phyloP scores from a whole-genome alignment of 768 basidiomycete genomes.

The Rhodotorula taiwanensis region DNA sequence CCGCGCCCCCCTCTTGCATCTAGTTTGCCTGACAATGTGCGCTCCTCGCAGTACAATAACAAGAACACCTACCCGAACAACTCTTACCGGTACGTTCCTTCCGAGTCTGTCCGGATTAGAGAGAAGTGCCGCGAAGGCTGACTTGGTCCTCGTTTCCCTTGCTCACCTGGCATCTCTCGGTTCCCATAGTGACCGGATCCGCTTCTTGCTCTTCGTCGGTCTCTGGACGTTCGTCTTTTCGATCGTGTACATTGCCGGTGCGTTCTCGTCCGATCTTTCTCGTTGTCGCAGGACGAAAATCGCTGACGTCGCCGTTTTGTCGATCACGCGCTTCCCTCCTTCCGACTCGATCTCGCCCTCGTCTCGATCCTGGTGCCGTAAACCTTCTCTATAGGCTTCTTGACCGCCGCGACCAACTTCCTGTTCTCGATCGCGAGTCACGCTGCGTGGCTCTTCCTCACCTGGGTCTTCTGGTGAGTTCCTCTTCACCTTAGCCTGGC shows the following conservation, averaged over 20 bases:
- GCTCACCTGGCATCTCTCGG: no score
- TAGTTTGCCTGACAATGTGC: no score
- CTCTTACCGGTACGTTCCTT: conserved; percentile 16
- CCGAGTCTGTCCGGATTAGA: not conserved
- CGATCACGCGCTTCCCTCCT: no score
- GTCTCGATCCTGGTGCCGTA: no score
- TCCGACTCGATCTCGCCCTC: no score
- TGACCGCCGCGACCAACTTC: conserved; percentile 34
- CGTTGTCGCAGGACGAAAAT: no score
- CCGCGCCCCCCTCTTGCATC: no score
- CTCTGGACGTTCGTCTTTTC: conserved; percentile 37
- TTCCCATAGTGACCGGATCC: conserved; percentile 9
- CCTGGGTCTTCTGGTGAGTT: conserved; percentile 40
- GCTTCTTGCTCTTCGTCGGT: conserved; percentile 35
- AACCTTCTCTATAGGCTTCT: no score
- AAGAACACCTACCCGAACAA: conserved; percentile 11
- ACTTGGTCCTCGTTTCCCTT: no score
- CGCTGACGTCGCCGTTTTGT: not conserved
- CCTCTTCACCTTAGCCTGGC: no score
- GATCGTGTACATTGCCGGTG: conserved; percentile 32
- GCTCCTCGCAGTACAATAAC: no score
- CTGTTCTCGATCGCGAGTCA: conserved; percentile 39
- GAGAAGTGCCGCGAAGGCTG: no score
- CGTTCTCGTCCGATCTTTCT: not conserved
- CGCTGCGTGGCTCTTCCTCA: conserved; percentile 34